Base-by-base conservation (phyloP, 306 rosid species). In the Ochetophila trinervis region DNA sequence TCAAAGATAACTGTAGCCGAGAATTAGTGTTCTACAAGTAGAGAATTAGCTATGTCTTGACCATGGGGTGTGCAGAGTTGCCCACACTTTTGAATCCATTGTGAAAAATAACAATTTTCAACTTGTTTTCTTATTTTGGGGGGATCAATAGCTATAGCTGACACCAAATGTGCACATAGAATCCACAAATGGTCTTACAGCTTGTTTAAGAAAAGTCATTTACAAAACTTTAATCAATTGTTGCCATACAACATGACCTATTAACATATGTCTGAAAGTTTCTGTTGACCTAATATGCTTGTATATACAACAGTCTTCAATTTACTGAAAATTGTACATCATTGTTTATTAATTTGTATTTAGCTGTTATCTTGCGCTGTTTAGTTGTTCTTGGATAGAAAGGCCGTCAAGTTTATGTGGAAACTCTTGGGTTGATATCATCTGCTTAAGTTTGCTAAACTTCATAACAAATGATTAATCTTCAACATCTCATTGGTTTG, bases 1-100 rank as follows among this genome's bases (percentile, higher is more conserved):
- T 92, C 65, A 92, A 85, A 85, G 60, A 80, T 71, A 77, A 87
- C 69, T 87, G 91, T 72, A 84, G 95, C 81, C 82, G 96, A 67
- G 86, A 87, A 1, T 76, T 92, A 69, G 71, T 73, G 62, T 87
- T 89, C 74, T 84, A 77, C 50, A 89, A 82, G 63, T 68, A 9
- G 57, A 44, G 64, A 61, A 75, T 56, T 52, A n/a, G 65, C 35
- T 8, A 36, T 49, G 40, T 67, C 57, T 53, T 36, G 14, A 53
- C 55, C 61, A 60, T 51, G 32, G 34, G 60, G 11, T 60, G 11
- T 60, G 76, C 49, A 52, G 72, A 75, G 63, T 66, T 62, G 68
- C 65, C 63, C 59, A 52, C 36, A 27, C 52, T 27, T 36, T 34
- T 62, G 68, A 66, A 65, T 55, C 37, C 55, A 60, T 27, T 67